Evolutionary conservation across 192 early-diverging fungal genomes (phyloP), one percentile per base, ranked within the genome.

Genomic region (Funneliformis mosseae): DNA sequence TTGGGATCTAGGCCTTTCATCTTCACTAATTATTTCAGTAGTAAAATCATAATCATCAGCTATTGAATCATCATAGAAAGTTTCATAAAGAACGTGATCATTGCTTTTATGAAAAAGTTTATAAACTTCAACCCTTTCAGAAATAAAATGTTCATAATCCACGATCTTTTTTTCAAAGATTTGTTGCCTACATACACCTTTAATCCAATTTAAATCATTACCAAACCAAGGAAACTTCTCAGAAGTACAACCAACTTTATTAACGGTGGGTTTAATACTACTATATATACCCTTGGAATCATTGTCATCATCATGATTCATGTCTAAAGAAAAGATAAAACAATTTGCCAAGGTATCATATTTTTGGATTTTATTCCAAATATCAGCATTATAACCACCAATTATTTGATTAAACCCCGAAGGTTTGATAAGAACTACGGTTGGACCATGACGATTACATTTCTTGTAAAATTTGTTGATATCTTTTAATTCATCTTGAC

Each of bases 271-370:
- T 55, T 21, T 55, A 55, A 55, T 18, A 7, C 50, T 55, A 55
- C 50, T 55, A 55, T 18, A 18, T 55, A 55, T 55, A 55, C 50
- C 50, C 33, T 33, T 33, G 5, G 4, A 7, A 21, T 55, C 16
- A 55, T 55, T 21, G 4, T 55, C 50, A 21, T 55, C 5, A 48
- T 11, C 12, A 55, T 7, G 16, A 5, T 33, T 33, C 33, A 55
- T 55, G 21, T 28, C 75, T 18, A 77, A 14, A 14, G 75, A 77
- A 43, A 77, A 77, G 12, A 77, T 61, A 63, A 77, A 77, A 45
- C 75, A 63, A 43, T 61, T 18, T 8, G 21, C 3, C 42, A 28
- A 41, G 0, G 33, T 41, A 23, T 16, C 38, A 28, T 60, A 63
- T 5, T 27, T 18, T 4, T 21, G 33, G 4, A 25, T 23, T 12